Base-by-base conservation (phyloP, 116 monocot genomes). In the Zostera marina region DNA sequence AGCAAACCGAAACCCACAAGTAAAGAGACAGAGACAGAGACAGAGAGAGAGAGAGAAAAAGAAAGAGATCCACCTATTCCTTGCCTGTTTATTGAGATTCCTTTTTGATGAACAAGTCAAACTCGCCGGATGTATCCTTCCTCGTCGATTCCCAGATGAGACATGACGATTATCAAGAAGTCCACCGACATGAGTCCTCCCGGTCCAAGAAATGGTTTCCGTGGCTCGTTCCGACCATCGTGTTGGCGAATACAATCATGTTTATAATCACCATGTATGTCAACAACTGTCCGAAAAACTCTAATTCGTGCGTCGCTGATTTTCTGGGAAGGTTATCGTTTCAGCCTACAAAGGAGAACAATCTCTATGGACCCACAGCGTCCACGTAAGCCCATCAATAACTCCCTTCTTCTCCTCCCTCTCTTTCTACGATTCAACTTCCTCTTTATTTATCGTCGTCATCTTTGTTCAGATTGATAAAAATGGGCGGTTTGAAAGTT, bases 291-390 rank as follows among this genome's bases (percentile, higher is more conserved):
- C 85, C 77, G 15, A 57, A 55, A 40, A 58, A 65, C 17, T 58
- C 53, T n/a, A 3, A 21, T 20, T 9, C 75, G 81, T 53, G 51
- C 65, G 42, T 72, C 56, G 24, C 14, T 51, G 19, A n/a, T n/a
- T 74, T 54, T 49, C 72, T 85, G 41, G 85, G 85, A 11, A 63
- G 85, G 44, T 84, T 90, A 66, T 71, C 90, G 54, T 84, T 90
- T 72, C 74, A 81, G 67, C 64, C 77, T 5, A 40, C 76, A 62
- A 75, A 75, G 64, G 70, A 71, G 66, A 80, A 78, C 45, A 80
- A 77, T 26, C 80, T 78, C 52, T 62, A 79, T 42, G 77, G 70
- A 9, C 87, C 82, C 22, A 76, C 81, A 2, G 68, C 79, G 12
- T 9, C 42, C 20, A 76, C 87, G 87, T 85, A 49, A 70, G 65